Conservation (phyloP, 495 filamentous ascomycete species). For the Lichina pygmaea region DNA sequence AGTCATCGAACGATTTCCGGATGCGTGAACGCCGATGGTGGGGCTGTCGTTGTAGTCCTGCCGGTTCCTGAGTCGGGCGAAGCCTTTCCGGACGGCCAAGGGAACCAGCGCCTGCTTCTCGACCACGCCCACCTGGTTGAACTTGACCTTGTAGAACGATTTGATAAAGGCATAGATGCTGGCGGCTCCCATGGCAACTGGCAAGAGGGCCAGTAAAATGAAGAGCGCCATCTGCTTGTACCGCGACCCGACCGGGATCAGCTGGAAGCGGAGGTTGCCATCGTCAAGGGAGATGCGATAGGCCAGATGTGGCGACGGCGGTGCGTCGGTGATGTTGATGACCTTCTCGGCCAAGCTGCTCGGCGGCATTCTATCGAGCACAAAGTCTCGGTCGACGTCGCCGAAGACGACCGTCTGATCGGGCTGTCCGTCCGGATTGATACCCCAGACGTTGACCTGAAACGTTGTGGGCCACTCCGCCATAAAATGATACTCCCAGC, state of each 20-base stretch:
- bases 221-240: conserved; percentile 9
- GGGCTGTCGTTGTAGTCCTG: neutral
- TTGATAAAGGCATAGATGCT: conserved; percentile 10
- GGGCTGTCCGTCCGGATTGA: conserved; percentile 13
- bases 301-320: conserved; percentile 9
- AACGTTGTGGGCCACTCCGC: conserved; percentile 13
- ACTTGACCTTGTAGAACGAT: conserved; percentile 15
- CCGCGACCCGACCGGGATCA: conserved; percentile 9
- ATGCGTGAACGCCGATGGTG: neutral
- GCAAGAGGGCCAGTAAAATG: conserved; percentile 10
- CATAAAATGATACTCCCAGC: conserved; percentile 14
- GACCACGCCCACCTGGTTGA: conserved; percentile 12
- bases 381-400: conserved; percentile 13
- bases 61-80: neutral
- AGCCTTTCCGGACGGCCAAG: neutral
- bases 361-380: conserved; percentile 13
- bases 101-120: neutral
- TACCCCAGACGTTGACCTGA: conserved; percentile 14
- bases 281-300: conserved; percentile 11
- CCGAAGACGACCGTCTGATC: conserved; percentile 11
- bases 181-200: conserved; percentile 6
- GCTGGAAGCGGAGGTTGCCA: conserved; percentile 7
- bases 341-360: conserved; percentile 7
- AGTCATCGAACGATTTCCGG: neutral
- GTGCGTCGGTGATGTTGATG: conserved; percentile 11